A percentile compares a stretch with the other conserved stretches of the same genome.
These are phyloP conservation scores for Candida maris DNA, from an alignment of 805 yeast species.

Conservation along the genomic window DNA sequence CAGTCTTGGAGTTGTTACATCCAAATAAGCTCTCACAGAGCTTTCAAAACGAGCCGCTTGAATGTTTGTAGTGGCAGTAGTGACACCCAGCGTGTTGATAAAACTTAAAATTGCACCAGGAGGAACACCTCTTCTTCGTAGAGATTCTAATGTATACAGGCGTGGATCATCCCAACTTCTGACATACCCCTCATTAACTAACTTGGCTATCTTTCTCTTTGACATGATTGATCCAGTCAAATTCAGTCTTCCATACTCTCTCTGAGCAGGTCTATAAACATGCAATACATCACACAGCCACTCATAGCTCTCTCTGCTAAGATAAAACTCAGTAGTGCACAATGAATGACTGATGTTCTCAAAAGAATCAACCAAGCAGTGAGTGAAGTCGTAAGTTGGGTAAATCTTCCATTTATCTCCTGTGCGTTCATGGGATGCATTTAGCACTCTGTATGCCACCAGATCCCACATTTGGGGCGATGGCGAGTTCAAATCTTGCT, in stretches of 20 bases:
- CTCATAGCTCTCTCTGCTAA: constrained; percentile 93
- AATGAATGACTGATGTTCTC: constrained; percentile 95
- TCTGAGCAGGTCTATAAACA: constrained; percentile 96
- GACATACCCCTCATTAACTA: constrained; percentile 76
- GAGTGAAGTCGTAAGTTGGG: constrained; percentile 98
- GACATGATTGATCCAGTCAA: constrained; percentile 92
- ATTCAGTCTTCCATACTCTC: constrained; percentile 96
- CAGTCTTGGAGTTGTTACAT: constrained; percentile 87
- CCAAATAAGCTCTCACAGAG: constrained; percentile 82
- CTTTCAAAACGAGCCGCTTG: constrained; percentile 87
- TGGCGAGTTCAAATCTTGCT: constrained; percentile 84
- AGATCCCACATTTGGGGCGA: constrained; percentile 99
- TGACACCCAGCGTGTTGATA: constrained; percentile 93
- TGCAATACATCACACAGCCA: constrained; percentile 96
- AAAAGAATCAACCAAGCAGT: constrained; percentile 96
- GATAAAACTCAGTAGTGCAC: constrained; percentile 92
- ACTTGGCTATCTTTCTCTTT: constrained; percentile 91
- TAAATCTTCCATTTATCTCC: constrained; percentile 97
- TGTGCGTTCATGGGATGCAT: constrained; percentile 93
- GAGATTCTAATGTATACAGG: constrained; percentile 88
- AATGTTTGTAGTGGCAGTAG: constrained; percentile 88
- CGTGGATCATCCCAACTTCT: constrained; percentile 99
- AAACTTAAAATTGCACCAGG: constrained; percentile 96
- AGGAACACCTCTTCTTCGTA: constrained; percentile 96
- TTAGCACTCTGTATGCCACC: constrained; percentile 91